Evolutionary conservation across 495 filamentous ascomycete genomes (phyloP), one percentile per base, ranked within the genome.

Genomic region (Neurospora sp.): DNA sequence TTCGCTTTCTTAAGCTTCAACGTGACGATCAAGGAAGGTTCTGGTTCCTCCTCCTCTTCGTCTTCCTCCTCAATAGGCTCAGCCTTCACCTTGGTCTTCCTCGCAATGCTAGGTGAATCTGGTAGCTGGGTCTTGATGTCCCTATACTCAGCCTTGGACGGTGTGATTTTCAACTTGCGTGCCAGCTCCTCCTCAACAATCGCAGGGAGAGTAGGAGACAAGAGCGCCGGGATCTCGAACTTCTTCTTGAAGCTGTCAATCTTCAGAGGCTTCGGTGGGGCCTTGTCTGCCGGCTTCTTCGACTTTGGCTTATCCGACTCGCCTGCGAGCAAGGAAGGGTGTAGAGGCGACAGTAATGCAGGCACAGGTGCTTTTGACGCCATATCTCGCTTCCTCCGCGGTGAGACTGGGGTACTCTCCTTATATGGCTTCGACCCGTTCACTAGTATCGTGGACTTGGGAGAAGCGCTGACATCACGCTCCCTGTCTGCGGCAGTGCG

Each of bases 201-300:
- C 1, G 83, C 77, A 1, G 85, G 85, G 10, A 87, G 76, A 4
- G 84, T 87, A 6, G 85, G 85, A 8, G 85, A 87, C 9, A 87
- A 81, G 18, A 87, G 79, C 4, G 78, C 75, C 8, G 84, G 84
- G n/a, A 86, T 76, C 35, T 70, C 71, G 23, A 78, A 7, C 0
- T 73, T 44, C 20, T 74, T 75, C 72, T 79, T 84, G 35, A 74
- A 69, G 5, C 69, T 70, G 8, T 78, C 77, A 2, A 71, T 38
- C 48, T 79, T 81, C 31, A 66, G 42, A 0, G 74, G 5, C 41
- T 74, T 78, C n/a, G 77, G 75, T 7, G 78, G 76, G 5, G 78
- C 78, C 69, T 79, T 83, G n/a, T 83, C 80, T 18, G 79, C 77
- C 31, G 77, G 75, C 54, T 72, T 78, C 74, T 77, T 82, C 2